These are phyloP conservation scores for Mallotus japonicus DNA, from an alignment of 441 rosid species.

Conservation along the genomic window DNA sequence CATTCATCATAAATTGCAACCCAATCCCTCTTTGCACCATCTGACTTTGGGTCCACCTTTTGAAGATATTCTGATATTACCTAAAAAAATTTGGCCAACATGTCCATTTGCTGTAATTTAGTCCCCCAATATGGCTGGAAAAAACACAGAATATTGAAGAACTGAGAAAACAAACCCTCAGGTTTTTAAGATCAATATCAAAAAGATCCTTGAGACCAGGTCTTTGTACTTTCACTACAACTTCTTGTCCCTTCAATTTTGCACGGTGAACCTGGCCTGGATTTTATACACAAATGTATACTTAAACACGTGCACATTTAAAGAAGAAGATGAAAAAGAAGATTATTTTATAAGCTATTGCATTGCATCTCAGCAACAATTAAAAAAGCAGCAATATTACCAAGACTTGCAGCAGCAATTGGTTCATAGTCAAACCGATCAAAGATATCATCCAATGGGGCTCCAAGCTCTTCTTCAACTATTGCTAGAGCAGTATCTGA, in stretches of 20 bases:
- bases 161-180: slow-evolving; percentile 62
- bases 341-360: neutral
- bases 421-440: slow-evolving; percentile 89
- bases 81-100: slow-evolving; percentile 33
- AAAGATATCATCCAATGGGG: slow-evolving; percentile 56
- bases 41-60: slow-evolving; percentile 95
- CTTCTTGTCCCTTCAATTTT: slow-evolving; percentile 80
- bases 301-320: neutral
- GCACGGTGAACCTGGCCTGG: slow-evolving; percentile 99
- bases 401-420: slow-evolving; percentile 98
- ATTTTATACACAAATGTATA: neutral
- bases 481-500: slow-evolving; percentile 79
- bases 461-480: slow-evolving; percentile 96
- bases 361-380: slow-evolving; percentile 5
- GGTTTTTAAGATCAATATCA: slow-evolving; percentile 91
- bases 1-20: slow-evolving; percentile 99
- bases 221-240: slow-evolving; percentile 92
- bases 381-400: slow-evolving; percentile 38
- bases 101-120: slow-evolving; percentile 9
- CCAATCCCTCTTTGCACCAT: slow-evolving; percentile 99
- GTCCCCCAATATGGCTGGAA: neutral
- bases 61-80: slow-evolving; percentile 97
- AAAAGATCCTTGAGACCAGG: slow-evolving; percentile 96
- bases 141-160: neutral
- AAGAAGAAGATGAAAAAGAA: neutral